Percentiles rank a stretch among this genome's conserved stretches.
phyloP scores from a whole-genome alignment of 1,284 basidiomycete species.

The Megacollybia platyphylla region DNA sequence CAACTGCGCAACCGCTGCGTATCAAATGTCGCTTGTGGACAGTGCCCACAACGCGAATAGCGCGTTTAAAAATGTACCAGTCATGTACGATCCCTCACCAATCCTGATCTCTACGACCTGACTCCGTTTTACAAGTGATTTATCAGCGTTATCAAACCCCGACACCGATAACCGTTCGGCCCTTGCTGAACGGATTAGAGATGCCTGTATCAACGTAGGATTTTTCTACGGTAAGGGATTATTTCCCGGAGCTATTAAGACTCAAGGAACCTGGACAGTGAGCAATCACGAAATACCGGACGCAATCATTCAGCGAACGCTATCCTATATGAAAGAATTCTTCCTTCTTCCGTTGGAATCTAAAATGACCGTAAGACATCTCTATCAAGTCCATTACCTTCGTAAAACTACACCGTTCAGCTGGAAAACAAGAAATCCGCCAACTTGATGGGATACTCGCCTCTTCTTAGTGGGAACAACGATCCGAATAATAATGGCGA shows the following conservation, averaged over 20 bases:
- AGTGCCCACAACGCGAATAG: constrained; percentile 14
- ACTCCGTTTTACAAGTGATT: constrained; percentile 29
- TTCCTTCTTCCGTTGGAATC: constrained; percentile 44
- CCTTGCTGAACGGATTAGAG: constrained; percentile 45
- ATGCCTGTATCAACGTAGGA: constrained; percentile 64
- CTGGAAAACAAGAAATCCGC: constrained; percentile 56
- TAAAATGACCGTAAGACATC: constrained; percentile 41
- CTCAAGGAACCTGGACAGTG: constrained; percentile 23
- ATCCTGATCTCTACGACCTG: background rate
- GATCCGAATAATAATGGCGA: constrained; percentile 59
- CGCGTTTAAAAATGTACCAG: constrained; percentile 21
- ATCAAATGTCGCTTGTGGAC: constrained; percentile 15
- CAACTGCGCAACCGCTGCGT: too few species aligned
- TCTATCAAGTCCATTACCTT: constrained; percentile 1
- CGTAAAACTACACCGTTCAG: constrained; percentile 17
- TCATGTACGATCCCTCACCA: constrained; percentile 18
- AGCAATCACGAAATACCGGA: constrained; percentile 61
- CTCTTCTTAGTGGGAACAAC: constrained; percentile 46
- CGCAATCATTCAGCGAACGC: constrained; percentile 27
- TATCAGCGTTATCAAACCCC: constrained; percentile 29
- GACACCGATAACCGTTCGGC: constrained; percentile 26
- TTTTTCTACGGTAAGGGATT: constrained; percentile 63
- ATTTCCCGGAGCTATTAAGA: background rate
- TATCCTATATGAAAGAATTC: constrained; percentile 41
- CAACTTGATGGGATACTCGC: constrained; percentile 66